Percentiles rank a stretch among this genome's conserved stretches.
Conservation (phyloP, 108 stramenopile species). For the Cyclotella atomus region DNA sequence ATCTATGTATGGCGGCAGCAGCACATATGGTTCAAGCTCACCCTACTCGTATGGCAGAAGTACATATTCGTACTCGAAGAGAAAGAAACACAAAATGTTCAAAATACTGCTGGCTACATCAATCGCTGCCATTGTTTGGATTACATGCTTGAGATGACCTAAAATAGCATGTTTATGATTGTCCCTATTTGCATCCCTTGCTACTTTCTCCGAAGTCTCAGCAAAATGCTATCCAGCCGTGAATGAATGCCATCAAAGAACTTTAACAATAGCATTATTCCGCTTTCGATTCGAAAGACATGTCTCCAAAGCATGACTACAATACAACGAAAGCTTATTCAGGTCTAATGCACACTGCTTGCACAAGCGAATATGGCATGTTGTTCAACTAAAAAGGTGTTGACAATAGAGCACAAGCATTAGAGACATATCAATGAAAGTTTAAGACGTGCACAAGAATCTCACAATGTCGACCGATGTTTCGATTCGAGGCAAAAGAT, state of each 20-base stretch:
- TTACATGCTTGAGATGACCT: conserved; percentile 42
- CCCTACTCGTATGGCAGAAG: conserved; percentile 11
- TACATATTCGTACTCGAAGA: conserved; percentile 19
- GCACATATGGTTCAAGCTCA: conserved; percentile 21
- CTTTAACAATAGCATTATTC: conserved; percentile 23
- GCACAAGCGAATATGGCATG: too few relatives aligned
- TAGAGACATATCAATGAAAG: too few relatives aligned
- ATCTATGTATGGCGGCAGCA: conserved; percentile 5
- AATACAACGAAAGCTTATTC: too few relatives aligned
- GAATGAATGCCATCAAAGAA: too few relatives aligned
- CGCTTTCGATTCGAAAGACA: conserved; percentile 6
- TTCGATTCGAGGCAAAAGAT: too few relatives aligned
- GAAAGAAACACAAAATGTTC: conserved; percentile 40
- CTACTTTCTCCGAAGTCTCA: background rate
- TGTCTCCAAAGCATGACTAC: conserved; percentile 19
- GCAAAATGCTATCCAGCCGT: too few relatives aligned
- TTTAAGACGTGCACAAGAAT: too few relatives aligned
- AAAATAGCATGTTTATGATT: background rate
- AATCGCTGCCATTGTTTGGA: conserved; percentile 49
- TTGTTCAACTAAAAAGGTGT: too few relatives aligned
- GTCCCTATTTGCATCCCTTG: background rate
- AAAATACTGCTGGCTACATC: conserved; percentile 45
- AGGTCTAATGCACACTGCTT: too few relatives aligned
- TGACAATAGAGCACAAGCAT: too few relatives aligned
- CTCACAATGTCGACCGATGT: too few relatives aligned